phyloP scores from a whole-genome alignment of 2,329 filamentous ascomycete species.

The Parastagonospora nodorum region DNA sequence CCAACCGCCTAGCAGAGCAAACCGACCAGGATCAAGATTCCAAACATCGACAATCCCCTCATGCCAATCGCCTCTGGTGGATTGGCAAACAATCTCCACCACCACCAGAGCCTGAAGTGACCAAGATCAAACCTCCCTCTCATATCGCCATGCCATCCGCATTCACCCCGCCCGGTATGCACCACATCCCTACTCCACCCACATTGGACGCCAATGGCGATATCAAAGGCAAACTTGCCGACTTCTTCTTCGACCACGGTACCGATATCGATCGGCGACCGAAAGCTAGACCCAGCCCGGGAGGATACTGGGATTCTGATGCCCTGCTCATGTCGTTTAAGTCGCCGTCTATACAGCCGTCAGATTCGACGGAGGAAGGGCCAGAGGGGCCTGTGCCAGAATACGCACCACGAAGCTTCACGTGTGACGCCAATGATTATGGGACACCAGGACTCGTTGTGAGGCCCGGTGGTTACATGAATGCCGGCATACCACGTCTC shows the following conservation, averaged over 20 bases:
- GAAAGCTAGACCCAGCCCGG: conserved; percentile 14
- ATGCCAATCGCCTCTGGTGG: conserved; percentile 2
- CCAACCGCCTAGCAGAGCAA: conserved; percentile 16
- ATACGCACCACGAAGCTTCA: background rate
- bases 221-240: conserved; percentile 35
- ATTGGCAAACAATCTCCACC: conserved; percentile 7
- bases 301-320: conserved; percentile 44
- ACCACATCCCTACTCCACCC: conserved; percentile 35
- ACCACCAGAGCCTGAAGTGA: background rate
- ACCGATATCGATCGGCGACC: conserved; percentile 8
- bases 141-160: conserved; percentile 25
- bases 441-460: conserved; percentile 7
- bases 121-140: background rate
- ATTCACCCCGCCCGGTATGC: conserved; percentile 34
- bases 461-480: conserved; percentile 11
- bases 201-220: conserved; percentile 26
- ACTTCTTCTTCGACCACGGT: conserved; percentile 39
- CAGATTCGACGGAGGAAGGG: conserved; percentile 23
- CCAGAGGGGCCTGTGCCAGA: conserved; percentile 19
- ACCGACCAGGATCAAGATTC: conserved; percentile 2
- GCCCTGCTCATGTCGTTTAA: conserved; percentile 40
- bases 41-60: background rate
- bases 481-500: conserved; percentile 1
- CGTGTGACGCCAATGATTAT: conserved; percentile 6
- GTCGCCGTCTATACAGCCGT: conserved; percentile 14